Conservation (phyloP, 2,329 filamentous ascomycete species). For the Fusarium temperatum region DNA sequence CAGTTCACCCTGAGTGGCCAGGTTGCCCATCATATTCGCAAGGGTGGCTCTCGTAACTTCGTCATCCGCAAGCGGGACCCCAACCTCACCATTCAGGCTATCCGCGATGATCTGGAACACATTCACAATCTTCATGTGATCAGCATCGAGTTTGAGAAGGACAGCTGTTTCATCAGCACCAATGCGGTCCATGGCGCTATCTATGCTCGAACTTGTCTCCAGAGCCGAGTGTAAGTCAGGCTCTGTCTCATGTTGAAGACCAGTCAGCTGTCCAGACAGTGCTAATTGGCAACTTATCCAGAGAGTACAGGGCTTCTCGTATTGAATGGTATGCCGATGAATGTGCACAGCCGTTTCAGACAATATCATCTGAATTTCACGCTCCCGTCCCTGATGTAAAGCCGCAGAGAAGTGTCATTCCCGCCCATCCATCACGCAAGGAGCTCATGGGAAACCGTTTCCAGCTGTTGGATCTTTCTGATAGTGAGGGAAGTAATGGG, state of each 20-base stretch:
- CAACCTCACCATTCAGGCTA: conserved; percentile 67
- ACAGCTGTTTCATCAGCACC: conserved; percentile 73
- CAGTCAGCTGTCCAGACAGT: neutral
- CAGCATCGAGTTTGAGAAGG: conserved; percentile 65
- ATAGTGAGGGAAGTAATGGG: conserved; percentile 45
- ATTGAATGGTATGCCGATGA: conserved; percentile 80
- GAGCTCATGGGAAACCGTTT: conserved; percentile 67
- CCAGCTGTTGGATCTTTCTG: conserved; percentile 63
- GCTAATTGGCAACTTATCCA: conserved; percentile 49
- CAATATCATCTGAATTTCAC: conserved; percentile 22
- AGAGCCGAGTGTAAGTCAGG: conserved; percentile 62
- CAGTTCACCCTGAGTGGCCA: conserved; percentile 73
- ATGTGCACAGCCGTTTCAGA: conserved; percentile 67
- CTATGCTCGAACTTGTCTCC: conserved; percentile 82
- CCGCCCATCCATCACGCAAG: conserved; percentile 18
- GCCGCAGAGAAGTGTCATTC: neutral
- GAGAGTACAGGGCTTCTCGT: conserved; percentile 73
- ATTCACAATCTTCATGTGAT: conserved; percentile 82
- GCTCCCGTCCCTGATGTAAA: neutral
- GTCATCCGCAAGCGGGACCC: conserved; percentile 69
- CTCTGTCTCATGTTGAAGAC: neutral
- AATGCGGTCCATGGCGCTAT: conserved; percentile 82
- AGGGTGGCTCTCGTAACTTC: conserved; percentile 78
- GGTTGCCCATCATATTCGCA: conserved; percentile 69
- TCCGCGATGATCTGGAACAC: conserved; percentile 81